Evolutionary conservation across 2,329 filamentous ascomycete genomes (phyloP).

Genomic region (Cyphellophora attinorum): DNA sequence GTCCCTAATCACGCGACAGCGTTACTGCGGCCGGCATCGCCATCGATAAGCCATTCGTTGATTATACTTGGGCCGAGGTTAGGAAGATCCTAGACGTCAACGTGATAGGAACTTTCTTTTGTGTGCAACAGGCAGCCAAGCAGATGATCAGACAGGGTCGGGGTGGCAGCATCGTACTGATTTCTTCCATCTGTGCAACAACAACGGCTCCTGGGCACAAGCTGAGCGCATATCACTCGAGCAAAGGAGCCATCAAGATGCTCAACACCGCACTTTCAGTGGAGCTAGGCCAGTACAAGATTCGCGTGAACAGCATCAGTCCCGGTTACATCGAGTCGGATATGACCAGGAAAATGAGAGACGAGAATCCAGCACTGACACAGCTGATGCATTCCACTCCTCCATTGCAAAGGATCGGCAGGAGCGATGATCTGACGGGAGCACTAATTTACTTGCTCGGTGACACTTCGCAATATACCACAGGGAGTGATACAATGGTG

Average conservation of each 20-base stretch:
- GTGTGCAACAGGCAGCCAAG: conserved; percentile 38
- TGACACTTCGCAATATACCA: conserved; percentile 33
- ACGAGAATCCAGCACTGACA: conserved; percentile 9
- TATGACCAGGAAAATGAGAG: conserved; percentile 34
- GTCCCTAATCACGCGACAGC: too few species aligned
- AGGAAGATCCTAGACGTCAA: conserved; percentile 33
- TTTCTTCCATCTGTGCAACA: conserved; percentile 13
- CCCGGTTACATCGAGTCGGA: conserved; percentile 35
- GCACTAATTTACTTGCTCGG: conserved; percentile 32
- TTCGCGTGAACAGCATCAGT: conserved; percentile 38
- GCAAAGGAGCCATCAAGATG: conserved; percentile 33
- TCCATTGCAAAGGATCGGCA: conserved; percentile 21
- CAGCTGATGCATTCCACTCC: conserved; percentile 8
- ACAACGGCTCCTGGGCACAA: conserved; percentile 22
- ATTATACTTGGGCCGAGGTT: conserved; percentile 35
- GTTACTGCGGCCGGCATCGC: conserved; percentile 27
- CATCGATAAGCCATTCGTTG: conserved; percentile 35
- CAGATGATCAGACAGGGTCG: conserved; percentile 44
- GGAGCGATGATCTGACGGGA: conserved; percentile 29
- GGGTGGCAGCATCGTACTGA: conserved; percentile 12
- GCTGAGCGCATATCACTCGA: conserved; percentile 23
- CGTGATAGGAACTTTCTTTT: conserved; percentile 35
- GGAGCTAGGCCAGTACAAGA: conserved; percentile 40
- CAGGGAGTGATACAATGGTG: conserved; percentile 25
- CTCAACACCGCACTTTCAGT: conserved; percentile 32